Percentiles rank a stretch among this genome's conserved stretches.
Evolutionary conservation across 305 asterid genomes (phyloP).

Genomic region (Solanum hybrid): DNA sequence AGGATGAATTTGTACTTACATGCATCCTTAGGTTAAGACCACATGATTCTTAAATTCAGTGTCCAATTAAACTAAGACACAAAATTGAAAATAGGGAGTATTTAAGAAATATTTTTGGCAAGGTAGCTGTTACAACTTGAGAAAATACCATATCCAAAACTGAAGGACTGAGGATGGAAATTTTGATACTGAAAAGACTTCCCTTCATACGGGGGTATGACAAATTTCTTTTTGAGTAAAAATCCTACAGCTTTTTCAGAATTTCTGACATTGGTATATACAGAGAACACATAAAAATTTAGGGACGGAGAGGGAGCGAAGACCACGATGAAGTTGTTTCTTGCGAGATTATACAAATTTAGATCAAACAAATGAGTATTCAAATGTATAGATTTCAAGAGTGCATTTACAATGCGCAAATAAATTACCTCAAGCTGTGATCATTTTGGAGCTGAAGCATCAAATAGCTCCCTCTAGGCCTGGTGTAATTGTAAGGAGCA

Average conservation of each 20-base stretch:
- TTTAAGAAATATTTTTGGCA: neutral
- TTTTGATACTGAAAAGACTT: neutral
- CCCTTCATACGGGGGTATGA: neutral
- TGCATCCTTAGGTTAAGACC: neutral
- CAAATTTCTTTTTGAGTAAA: neutral
- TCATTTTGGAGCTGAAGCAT: constrained; percentile 16
- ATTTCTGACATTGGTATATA: neutral
- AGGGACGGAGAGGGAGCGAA: neutral
- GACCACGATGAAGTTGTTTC: neutral
- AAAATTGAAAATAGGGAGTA: neutral
- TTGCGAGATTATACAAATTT: neutral
- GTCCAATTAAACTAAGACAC: neutral
- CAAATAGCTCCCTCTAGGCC: constrained; percentile 33
- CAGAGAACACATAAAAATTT: neutral
- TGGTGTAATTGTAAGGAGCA: constrained; percentile 32
- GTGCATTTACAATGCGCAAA: constrained; percentile 13
- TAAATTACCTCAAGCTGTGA: constrained; percentile 32
- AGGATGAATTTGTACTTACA: neutral
- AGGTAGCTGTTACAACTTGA: neutral
- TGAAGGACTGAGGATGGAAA: neutral
- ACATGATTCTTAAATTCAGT: neutral
- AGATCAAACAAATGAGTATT: neutral
- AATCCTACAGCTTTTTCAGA: neutral
- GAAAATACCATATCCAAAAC: neutral
- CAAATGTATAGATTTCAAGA: neutral